Percentiles rank a stretch among this genome's conserved stretches.
phyloP scores from a whole-genome alignment of 2,329 filamentous ascomycete genomes.

The Didymella arachidicola region DNA sequence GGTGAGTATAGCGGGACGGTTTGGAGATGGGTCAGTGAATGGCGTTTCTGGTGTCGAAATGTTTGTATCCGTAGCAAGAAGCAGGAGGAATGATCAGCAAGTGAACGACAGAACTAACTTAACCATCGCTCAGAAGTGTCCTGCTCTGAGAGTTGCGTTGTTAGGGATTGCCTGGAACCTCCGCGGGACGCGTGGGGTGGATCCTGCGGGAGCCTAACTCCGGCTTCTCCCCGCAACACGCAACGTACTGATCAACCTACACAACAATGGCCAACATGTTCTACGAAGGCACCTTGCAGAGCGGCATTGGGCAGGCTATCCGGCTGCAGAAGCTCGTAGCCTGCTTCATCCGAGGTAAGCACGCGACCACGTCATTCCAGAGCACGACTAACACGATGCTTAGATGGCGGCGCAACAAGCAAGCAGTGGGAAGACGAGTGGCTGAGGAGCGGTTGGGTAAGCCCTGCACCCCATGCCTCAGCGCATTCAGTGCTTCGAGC shows the following conservation, averaged over 20 bases:
- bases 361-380: slow-evolving; percentile 2
- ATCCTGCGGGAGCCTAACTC: slow-evolving; percentile 9
- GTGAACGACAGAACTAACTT: too few species aligned
- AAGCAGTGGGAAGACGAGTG: slow-evolving; percentile 76
- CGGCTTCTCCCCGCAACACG: slow-evolving; percentile 11
- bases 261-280: slow-evolving; percentile 67
- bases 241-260: slow-evolving; percentile 15
- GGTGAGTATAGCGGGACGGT: not conserved
- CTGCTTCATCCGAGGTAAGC: slow-evolving; percentile 80
- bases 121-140: not conserved
- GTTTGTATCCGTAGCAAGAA: not conserved
- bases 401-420: slow-evolving; percentile 76
- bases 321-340: slow-evolving; percentile 78
- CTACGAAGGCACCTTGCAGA: slow-evolving; percentile 79
- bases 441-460: slow-evolving; percentile 54
- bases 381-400: slow-evolving; percentile 1
- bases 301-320: slow-evolving; percentile 79
- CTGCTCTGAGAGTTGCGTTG: too few species aligned
- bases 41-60: not conserved
- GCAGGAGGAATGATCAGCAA: too few species aligned
- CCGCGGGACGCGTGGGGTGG: slow-evolving; percentile 10
- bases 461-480: not conserved
- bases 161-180: not conserved
- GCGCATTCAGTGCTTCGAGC: too few species aligned
- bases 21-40: not conserved